Conservation (phyloP, 2,329 filamentous ascomycete species). For the Sporothrix sp. region DNA sequence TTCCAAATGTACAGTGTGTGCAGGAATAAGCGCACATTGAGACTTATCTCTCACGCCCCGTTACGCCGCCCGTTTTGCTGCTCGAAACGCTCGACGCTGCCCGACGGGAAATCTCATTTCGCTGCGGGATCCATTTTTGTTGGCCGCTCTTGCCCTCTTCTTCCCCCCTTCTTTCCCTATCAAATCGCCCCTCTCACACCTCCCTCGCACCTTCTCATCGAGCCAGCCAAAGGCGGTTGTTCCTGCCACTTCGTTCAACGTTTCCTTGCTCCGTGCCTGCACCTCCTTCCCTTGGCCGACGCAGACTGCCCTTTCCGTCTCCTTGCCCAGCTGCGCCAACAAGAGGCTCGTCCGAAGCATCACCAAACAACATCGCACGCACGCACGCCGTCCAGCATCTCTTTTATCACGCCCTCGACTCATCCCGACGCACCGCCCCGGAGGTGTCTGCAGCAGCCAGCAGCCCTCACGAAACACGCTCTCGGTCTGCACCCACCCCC, state of each 20-base stretch:
- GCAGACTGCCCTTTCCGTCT: not conserved
- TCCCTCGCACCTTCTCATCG: slow-evolving; percentile 9
- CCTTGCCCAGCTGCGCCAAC: slow-evolving; percentile 9
- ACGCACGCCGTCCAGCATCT: not conserved
- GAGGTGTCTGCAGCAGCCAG: slow-evolving; percentile 8
- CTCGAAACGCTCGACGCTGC: slow-evolving; percentile 10
- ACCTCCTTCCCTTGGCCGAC: slow-evolving; percentile 5
- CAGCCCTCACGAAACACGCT: slow-evolving; percentile 8
- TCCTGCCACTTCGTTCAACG: slow-evolving; percentile 9
- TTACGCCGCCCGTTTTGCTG: slow-evolving; percentile 2
- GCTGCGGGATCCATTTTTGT: slow-evolving; percentile 14
- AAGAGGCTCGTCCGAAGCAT: not conserved
- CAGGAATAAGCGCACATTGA: slow-evolving; percentile 10
- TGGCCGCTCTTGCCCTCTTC: slow-evolving; percentile 14
- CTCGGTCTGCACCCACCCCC: slow-evolving; percentile 2
- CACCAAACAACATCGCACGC: not conserved
- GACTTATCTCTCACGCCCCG: slow-evolving; percentile 5
- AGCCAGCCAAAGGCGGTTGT: slow-evolving; percentile 12
- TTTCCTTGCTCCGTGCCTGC: slow-evolving; percentile 2
- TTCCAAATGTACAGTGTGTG: slow-evolving; percentile 6
- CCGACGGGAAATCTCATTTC: slow-evolving; percentile 19
- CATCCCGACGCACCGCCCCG: not conserved
- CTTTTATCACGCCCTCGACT: not conserved
- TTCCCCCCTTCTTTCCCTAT: slow-evolving; percentile 15
- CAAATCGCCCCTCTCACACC: slow-evolving; percentile 17